Evolutionary conservation across 129 eudicot genomes (phyloP).

Genomic region (Solidago caesia): DNA sequence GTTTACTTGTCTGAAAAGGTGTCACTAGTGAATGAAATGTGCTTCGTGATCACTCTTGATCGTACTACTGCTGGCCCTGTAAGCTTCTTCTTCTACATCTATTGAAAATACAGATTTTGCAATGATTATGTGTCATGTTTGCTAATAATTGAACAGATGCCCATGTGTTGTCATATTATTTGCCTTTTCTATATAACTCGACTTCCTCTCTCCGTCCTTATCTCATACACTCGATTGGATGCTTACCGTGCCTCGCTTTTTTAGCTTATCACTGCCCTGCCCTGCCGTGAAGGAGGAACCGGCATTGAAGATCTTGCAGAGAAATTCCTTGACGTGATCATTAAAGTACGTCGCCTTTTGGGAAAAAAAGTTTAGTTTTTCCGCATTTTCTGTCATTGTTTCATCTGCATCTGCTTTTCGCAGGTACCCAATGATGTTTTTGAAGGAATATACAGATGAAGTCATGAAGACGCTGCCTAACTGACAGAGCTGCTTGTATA

Average conservation of each 20-base stretch:
- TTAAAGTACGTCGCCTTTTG: slow-evolving; percentile 50
- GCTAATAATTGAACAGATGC: slow-evolving; percentile 13
- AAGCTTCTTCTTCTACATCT: slow-evolving; percentile 33
- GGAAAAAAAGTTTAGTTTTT: not conserved
- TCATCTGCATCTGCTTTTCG: slow-evolving; percentile 10
- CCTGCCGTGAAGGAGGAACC: slow-evolving; percentile 88
- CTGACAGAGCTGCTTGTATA: slow-evolving; percentile 53
- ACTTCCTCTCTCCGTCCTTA: not conserved
- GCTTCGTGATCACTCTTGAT: slow-evolving; percentile 95
- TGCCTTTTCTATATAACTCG: not conserved
- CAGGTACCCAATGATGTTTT: slow-evolving; percentile 20
- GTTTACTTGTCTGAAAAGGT: slow-evolving; percentile 88
- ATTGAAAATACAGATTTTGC: not conserved
- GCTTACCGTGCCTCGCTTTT: slow-evolving; percentile 17
- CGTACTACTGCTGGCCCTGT: slow-evolving; percentile 97
- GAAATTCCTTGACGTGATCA: slow-evolving; percentile 86
- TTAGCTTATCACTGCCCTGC: slow-evolving; percentile 73
- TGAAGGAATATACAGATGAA: slow-evolving; percentile 20
- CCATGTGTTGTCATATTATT: not conserved
- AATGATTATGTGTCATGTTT: not conserved
- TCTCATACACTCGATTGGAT: slow-evolving; percentile 9
- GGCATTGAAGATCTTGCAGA: slow-evolving; percentile 99
- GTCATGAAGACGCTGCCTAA: slow-evolving; percentile 48
- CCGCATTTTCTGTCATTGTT: slow-evolving; percentile 5
- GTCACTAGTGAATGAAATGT: slow-evolving; percentile 93